Base-by-base conservation (phyloP, 192 early-diverging fungal species). In the Linnemannia exigua region DNA sequence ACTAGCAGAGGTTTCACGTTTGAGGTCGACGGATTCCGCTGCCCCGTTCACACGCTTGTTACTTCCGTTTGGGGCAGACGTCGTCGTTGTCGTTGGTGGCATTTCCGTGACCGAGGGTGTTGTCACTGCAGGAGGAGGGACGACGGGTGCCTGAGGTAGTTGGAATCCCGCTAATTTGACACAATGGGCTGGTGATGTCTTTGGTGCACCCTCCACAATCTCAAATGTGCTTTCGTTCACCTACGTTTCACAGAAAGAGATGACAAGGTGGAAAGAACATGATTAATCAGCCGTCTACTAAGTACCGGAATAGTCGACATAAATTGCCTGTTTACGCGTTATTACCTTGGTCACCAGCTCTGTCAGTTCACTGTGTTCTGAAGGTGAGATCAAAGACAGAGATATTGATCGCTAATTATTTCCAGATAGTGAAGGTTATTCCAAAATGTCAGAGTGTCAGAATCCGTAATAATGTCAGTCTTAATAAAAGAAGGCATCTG, bases 81-180 rank as follows among this genome's bases (percentile, higher is more conserved):
- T 54, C 58, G 38, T 67, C 67, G 50, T 51, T 68, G 44, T 71
- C 72, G 58, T 14, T 33, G 58, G 87, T 20, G 84, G 70, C 5
- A 69, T 46, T 70, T 63, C 58, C 15, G 58, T 0, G 28, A 63
- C 28, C 28, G 58, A 63, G 1, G 58, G 58, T 63, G 58, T 63
- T 63, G 58, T 31, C 28, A 63, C 58, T 31, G 58, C 58, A 63
- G 58, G 58, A 31, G 28, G 58, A 14, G 79, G 67, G 11, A 72
- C 51, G 28, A 73, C 11, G 35, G 72, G 46, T 37, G 81, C 61
- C 12, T 58, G 61, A 15, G 91, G 89, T 9, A 91, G 74, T 48
- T 89, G 89, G 36, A 91, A 87, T 44, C 91, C 91, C 11, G 91
- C 91, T 4, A 91, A 72, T 51, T 91, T 88, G 63, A 91, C 88